phyloP scores from a whole-genome alignment of 495 filamentous ascomycete genomes.

The Aspergillus olivimuriae region DNA sequence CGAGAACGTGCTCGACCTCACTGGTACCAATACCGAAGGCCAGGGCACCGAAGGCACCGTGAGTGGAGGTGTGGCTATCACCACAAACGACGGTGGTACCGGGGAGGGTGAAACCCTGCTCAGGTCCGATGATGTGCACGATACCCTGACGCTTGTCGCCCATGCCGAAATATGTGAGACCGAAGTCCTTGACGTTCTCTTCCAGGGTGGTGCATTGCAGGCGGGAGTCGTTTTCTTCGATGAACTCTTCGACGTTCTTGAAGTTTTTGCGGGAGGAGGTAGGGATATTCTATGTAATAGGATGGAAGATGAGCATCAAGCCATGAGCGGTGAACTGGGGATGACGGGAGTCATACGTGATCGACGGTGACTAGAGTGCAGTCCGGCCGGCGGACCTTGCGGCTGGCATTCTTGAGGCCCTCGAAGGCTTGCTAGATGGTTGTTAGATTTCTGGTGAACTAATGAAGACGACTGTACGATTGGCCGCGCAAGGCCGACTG shows the following conservation, averaged over 20 bases:
- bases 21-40: constrained; percentile 97
- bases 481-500: not conserved
- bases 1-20: constrained; percentile 97
- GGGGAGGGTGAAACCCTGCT: constrained; percentile 97
- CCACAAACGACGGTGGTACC: constrained; percentile 97
- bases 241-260: constrained; percentile 78
- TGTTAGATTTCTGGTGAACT: not conserved
- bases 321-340: too few species aligned
- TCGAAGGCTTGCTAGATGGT: constrained; percentile 83
- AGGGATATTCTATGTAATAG: constrained; percentile 91
- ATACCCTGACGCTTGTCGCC: constrained; percentile 96
- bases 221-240: constrained; percentile 89
- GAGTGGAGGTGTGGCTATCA: constrained; percentile 95
- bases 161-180: constrained; percentile 94
- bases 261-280: constrained; percentile 83
- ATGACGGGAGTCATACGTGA: constrained; percentile 60
- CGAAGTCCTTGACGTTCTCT: constrained; percentile 94
- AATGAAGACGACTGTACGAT: too few species aligned
- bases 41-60: constrained; percentile 92
- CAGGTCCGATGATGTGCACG: constrained; percentile 97
- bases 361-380: constrained; percentile 96
- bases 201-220: constrained; percentile 92
- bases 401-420: constrained; percentile 78
- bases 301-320: too few species aligned
- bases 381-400: constrained; percentile 86